phyloP scores from a whole-genome alignment of 2,329 filamentous ascomycete species.

The Ceratocystis colombiana region DNA sequence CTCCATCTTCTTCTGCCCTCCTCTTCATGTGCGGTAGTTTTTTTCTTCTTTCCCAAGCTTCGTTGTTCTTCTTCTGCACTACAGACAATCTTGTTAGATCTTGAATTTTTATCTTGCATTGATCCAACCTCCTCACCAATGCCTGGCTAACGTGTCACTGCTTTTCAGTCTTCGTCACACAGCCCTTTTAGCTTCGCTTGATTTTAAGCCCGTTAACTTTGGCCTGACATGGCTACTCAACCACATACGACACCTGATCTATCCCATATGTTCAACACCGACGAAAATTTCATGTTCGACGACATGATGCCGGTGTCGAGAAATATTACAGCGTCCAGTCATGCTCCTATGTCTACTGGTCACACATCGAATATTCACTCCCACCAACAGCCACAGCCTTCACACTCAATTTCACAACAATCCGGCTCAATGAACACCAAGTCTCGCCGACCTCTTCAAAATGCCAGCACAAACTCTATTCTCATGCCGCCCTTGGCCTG shows the following conservation, averaged over 20 bases:
- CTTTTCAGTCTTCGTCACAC: conserved; percentile 21
- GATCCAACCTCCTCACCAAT: conserved; percentile 15
- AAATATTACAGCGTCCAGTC: conserved; percentile 40
- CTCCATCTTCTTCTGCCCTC: conserved; percentile 13
- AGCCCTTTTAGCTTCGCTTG: conserved; percentile 17
- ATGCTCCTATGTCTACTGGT: conserved; percentile 47
- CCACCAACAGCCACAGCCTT: conserved; percentile 11
- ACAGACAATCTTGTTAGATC: neutral
- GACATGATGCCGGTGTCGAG: conserved; percentile 25
- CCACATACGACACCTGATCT: conserved; percentile 29
- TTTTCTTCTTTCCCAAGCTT: neutral
- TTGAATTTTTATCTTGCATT: conserved; percentile 14
- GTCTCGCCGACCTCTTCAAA: conserved; percentile 22
- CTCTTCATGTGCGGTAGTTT: neutral
- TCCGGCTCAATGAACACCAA: conserved; percentile 6
- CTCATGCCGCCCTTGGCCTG: conserved; percentile 15
- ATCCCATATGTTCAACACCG: conserved; percentile 42
- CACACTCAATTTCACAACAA: neutral
- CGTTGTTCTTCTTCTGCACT: conserved; percentile 6
- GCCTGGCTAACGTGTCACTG: conserved; percentile 21
- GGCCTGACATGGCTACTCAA: conserved; percentile 21
- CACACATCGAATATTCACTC: neutral
- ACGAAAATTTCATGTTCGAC: conserved; percentile 38
- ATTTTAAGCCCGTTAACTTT: conserved; percentile 9
- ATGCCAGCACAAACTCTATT: conserved; percentile 21